These are phyloP conservation scores for Fusarium torreyae DNA, from an alignment of 2,329 filamentous ascomycete genomes.

Conservation along the genomic window DNA sequence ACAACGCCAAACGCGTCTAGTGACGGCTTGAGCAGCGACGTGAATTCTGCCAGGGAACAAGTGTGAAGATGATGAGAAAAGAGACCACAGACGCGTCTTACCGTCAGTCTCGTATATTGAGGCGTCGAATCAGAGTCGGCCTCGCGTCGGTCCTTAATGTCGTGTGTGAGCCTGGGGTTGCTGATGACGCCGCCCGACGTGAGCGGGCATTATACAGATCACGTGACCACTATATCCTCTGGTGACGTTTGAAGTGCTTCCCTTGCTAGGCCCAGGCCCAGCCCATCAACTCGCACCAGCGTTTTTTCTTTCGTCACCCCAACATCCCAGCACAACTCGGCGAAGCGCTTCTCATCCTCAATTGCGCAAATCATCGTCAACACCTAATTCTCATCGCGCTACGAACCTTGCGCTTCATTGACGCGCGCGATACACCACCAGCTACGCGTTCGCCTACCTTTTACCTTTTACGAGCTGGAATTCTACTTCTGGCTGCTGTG, in stretches of 20 bases:
- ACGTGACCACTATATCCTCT: constrained; percentile 50
- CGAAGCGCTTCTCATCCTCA: constrained; percentile 52
- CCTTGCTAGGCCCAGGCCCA: constrained; percentile 41
- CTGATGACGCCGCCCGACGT: constrained; percentile 47
- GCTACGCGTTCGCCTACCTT: constrained; percentile 52
- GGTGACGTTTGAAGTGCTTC: constrained; percentile 57
- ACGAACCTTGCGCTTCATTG: constrained; percentile 51
- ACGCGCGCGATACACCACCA: constrained; percentile 50
- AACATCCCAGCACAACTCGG: constrained; percentile 54
- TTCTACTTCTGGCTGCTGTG: constrained; percentile 38
- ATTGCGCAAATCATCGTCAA: constrained; percentile 54
- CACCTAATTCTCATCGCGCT: constrained; percentile 52
- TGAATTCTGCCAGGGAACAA: constrained; percentile 17
- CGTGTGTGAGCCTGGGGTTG: constrained; percentile 41
- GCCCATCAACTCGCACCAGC: constrained; percentile 53
- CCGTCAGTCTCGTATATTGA: constrained; percentile 30
- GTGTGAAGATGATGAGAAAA: constrained; percentile 24
- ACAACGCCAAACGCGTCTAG: constrained; percentile 41
- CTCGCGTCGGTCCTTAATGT: constrained; percentile 37
- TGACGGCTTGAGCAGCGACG: constrained; percentile 13
- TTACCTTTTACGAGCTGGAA: constrained; percentile 39
- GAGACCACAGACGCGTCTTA: constrained; percentile 36
- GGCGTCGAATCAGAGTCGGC: constrained; percentile 43
- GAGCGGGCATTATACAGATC: constrained; percentile 46
- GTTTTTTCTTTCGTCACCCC: constrained; percentile 56